Conservation (phyloP, 140 eudicot species). For the Cichorium intybus region DNA sequence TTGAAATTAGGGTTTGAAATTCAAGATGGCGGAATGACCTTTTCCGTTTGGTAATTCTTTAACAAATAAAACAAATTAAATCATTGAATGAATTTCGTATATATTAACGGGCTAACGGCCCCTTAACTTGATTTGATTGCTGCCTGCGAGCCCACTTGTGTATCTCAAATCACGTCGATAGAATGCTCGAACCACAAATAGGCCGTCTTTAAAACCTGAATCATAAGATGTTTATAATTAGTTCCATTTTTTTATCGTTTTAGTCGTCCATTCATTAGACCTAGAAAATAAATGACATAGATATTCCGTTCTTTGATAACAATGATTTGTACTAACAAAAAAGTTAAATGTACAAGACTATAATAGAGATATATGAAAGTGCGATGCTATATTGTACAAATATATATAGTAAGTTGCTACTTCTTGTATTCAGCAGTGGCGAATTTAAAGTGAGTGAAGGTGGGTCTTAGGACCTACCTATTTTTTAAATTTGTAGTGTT, state of each 20-base stretch:
- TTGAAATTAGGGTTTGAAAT: conserved; percentile 30
- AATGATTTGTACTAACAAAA: no score
- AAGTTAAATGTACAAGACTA: no score
- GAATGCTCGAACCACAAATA: not conserved
- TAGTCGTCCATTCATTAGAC: not conserved
- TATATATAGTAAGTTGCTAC: no score
- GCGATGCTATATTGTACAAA: not conserved
- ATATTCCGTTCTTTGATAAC: not conserved
- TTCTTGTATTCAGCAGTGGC: not conserved
- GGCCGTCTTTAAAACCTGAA: not conserved
- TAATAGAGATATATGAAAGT: not conserved
- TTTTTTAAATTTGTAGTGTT: no score
- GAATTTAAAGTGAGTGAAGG: no score
- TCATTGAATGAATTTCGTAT: no score
- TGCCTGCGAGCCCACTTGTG: not conserved
- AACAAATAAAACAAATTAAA: no score
- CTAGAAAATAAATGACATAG: not conserved
- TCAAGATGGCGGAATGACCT: conserved; percentile 6
- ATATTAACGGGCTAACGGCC: no score
- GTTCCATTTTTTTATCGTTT: not conserved
- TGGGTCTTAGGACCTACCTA: no score
- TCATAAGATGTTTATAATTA: not conserved
- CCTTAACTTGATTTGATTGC: conserved; percentile 13
- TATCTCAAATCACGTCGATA: conserved; percentile 14
- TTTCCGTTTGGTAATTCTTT: not conserved